A percentile compares a stretch with the other conserved stretches of the same genome.
Evolutionary conservation across 352 stramenopile species (phyloP).

Genomic region (Peronospora belbahrii): DNA sequence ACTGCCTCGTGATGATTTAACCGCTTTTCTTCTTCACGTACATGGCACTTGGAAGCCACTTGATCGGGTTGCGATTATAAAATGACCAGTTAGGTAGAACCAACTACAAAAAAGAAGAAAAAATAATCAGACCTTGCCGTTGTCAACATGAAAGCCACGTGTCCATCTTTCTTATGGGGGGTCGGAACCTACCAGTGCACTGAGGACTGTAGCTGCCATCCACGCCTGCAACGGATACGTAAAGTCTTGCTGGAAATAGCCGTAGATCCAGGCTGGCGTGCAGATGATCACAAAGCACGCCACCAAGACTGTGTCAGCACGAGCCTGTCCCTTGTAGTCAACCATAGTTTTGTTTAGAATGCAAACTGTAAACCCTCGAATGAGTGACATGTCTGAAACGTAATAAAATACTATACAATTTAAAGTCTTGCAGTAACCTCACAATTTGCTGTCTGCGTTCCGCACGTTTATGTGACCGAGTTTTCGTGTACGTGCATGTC

Average conservation of each 20-base stretch:
- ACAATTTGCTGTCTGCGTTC: no score
- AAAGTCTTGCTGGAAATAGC: conserved; percentile 79
- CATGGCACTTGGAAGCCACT: conserved; percentile 73
- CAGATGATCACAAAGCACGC: conserved; percentile 71
- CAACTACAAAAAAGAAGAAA: conserved; percentile 28
- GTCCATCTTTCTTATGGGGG: not conserved
- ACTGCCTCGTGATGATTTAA: conserved; percentile 6
- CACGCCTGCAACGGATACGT: conserved; percentile 70
- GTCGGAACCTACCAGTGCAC: conserved; percentile 39
- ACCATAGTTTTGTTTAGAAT: conserved; percentile 39
- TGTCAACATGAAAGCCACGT: conserved; percentile 11
- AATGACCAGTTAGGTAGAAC: conserved; percentile 77
- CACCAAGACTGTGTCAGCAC: conserved; percentile 55
- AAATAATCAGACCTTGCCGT: conserved; percentile 2
- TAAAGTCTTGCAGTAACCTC: no score
- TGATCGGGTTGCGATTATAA: conserved; percentile 79
- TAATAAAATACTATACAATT: no score
- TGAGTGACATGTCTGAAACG: not conserved
- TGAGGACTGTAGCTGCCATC: conserved; percentile 43
- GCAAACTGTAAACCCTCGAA: not conserved
- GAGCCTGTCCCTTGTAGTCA: conserved; percentile 79
- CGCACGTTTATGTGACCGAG: no score
- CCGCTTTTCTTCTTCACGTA: conserved; percentile 52
- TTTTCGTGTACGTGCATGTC: no score
- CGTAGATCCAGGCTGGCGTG: conserved; percentile 76